A percentile compares a stretch with the other conserved stretches of the same genome.
These are phyloP conservation scores for Cladosporium sp. DNA, from an alignment of 2,329 filamentous ascomycete genomes.

Conservation along the genomic window DNA sequence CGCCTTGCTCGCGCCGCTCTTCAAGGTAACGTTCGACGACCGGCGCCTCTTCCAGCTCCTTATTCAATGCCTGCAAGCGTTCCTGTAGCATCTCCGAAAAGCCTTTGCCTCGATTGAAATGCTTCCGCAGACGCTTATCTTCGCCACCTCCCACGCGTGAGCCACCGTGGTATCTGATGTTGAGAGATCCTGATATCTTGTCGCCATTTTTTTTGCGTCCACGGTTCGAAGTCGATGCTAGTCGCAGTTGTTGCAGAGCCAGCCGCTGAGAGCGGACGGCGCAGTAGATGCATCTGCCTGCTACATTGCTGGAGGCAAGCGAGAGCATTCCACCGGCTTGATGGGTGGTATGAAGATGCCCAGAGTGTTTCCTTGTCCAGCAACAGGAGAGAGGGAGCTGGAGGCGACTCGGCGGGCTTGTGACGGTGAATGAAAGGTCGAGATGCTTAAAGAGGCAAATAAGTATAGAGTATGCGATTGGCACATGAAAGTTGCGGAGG, in stretches of 20 bases:
- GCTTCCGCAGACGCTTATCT: background rate
- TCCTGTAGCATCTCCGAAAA: conserved; percentile 22
- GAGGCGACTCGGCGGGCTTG: background rate
- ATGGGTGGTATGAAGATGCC: background rate
- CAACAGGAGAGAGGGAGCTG: background rate
- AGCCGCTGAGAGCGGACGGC: conserved; percentile 29
- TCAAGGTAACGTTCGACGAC: conserved; percentile 26
- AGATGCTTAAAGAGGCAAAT: too few species aligned
- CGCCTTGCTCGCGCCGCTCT: conserved; percentile 17
- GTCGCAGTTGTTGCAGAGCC: conserved; percentile 28
- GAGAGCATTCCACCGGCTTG: conserved; percentile 14
- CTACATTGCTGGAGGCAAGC: conserved; percentile 14
- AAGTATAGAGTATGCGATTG: too few species aligned
- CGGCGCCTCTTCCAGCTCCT: conserved; percentile 29
- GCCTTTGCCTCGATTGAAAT: background rate
- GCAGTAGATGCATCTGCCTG: conserved; percentile 37
- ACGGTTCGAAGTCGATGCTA: conserved; percentile 12
- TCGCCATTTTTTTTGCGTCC: background rate
- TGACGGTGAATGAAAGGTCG: background rate
- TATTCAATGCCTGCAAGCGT: conserved; percentile 21
- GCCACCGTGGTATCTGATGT: background rate
- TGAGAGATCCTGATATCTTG: too few species aligned
- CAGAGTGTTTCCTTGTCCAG: background rate
- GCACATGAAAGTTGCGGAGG: conserved; percentile 3
- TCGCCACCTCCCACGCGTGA: background rate